Evolutionary conservation across 2,329 filamentous ascomycete species (phyloP).

Genomic region (Didymella lethalis): DNA sequence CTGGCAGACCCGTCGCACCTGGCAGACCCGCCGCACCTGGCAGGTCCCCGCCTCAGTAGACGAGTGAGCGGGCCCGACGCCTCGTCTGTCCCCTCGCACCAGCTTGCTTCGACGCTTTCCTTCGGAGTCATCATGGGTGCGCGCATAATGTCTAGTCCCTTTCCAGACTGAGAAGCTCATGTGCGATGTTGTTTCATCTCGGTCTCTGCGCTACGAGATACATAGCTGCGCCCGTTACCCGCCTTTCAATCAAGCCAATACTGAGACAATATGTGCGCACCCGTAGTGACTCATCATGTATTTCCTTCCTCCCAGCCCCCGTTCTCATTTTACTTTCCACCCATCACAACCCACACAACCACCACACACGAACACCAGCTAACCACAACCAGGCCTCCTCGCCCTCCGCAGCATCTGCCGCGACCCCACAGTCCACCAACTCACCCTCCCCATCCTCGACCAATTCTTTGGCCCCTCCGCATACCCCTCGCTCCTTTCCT

Average conservation of each 20-base stretch:
- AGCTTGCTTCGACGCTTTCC: too few relatives aligned
- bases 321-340: background rate
- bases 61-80: background rate
- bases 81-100: too few relatives aligned
- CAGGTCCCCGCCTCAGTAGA: background rate
- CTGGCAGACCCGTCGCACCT: too few relatives aligned
- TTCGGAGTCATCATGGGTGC: constrained; percentile 12
- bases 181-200: too few relatives aligned
- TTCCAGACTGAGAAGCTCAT: constrained; percentile 7
- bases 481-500: constrained; percentile 46
- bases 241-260: constrained; percentile 20
- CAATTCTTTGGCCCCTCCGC: constrained; percentile 43
- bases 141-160: constrained; percentile 20
- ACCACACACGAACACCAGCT: background rate
- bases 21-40: too few relatives aligned
- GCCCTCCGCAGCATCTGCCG: constrained; percentile 44
- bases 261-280: constrained; percentile 13
- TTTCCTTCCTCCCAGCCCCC: background rate
- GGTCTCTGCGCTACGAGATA: constrained; percentile 10
- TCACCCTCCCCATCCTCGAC: constrained; percentile 48
- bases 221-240: constrained; percentile 15
- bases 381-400: constrained; percentile 28
- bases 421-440: constrained; percentile 47
- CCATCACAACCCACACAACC: background rate
- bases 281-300: constrained; percentile 8